Evolutionary conservation across 345 rosid species (phyloP).

Genomic region (Aethionema arabicum): DNA sequence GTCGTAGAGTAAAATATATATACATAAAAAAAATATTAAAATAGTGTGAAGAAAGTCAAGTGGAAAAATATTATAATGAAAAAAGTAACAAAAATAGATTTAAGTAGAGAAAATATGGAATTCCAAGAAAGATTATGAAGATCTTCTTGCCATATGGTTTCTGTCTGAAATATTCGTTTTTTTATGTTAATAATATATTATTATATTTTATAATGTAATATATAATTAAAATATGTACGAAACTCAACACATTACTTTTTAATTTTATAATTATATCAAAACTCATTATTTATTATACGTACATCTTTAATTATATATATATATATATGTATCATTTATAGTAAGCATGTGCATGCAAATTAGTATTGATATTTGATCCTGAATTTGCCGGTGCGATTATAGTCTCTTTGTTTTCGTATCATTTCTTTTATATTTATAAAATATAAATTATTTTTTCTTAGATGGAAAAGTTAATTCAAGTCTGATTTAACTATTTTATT

Average conservation of each 20-base stretch:
- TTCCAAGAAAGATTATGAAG: conserved; percentile 34
- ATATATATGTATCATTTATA: background rate
- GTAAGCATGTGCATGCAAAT: conserved; percentile 27
- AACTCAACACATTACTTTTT: background rate
- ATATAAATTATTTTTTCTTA: no score
- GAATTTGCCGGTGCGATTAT: conserved; percentile 17
- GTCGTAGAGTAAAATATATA: no score
- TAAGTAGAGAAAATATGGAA: conserved; percentile 1
- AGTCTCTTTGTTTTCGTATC: background rate
- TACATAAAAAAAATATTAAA: background rate
- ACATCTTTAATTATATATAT: background rate
- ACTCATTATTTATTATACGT: background rate
- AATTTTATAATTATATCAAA: background rate
- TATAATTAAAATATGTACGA: background rate
- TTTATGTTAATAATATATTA: conserved; percentile 2
- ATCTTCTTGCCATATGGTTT: conserved; percentile 34
- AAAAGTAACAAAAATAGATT: background rate
- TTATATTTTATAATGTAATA: no score
- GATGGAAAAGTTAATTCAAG: background rate
- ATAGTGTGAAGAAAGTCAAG: conserved; percentile 16
- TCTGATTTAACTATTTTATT: no score
- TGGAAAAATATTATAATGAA: conserved; percentile 12
- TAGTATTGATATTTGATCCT: background rate
- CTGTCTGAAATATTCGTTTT: conserved; percentile 30
- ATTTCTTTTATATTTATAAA: no score